Conservation (phyloP, 768 basidiomycete species). For the Holtermannia corniformis region DNA sequence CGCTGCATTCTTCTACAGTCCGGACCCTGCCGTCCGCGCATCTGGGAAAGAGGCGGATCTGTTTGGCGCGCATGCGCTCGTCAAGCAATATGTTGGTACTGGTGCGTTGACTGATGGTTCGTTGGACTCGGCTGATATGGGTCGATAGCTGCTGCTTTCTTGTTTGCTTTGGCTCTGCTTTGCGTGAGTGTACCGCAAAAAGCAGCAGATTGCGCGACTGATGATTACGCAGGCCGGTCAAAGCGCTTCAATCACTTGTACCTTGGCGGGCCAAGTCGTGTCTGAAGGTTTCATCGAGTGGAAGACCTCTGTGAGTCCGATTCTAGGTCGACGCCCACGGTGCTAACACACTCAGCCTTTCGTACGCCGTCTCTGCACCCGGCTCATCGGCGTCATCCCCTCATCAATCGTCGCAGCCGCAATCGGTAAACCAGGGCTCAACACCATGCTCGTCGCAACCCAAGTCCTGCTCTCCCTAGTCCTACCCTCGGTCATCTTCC, state of each 20-base stretch:
- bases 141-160: conserved; percentile 58
- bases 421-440: conserved; percentile 60
- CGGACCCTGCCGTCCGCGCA: conserved; percentile 38
- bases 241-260: conserved; percentile 81
- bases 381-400: conserved; percentile 71
- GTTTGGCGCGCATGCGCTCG: conserved; percentile 72
- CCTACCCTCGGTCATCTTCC: conserved; percentile 75
- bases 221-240: conserved; percentile 65
- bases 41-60: conserved; percentile 48
- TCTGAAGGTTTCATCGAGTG: conserved; percentile 83
- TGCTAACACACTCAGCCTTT: conserved; percentile 30
- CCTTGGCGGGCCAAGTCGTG: conserved; percentile 80
- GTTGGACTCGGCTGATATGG: conserved; percentile 3
- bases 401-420: conserved; percentile 67
- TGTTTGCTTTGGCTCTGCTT: conserved; percentile 80
- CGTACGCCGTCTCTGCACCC: conserved; percentile 70
- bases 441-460: conserved; percentile 68
- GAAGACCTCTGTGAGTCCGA: conserved; percentile 54
- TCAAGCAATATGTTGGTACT: conserved; percentile 57
- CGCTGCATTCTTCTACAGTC: conserved; percentile 64
- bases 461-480: conserved; percentile 78
- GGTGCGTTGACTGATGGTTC: conserved; percentile 43
- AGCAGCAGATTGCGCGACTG: background rate
- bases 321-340: too few relatives aligned
- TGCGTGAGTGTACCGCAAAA: conserved; percentile 40